phyloP scores from a whole-genome alignment of 345 rosid genomes.

The Kernera saxatilis region DNA sequence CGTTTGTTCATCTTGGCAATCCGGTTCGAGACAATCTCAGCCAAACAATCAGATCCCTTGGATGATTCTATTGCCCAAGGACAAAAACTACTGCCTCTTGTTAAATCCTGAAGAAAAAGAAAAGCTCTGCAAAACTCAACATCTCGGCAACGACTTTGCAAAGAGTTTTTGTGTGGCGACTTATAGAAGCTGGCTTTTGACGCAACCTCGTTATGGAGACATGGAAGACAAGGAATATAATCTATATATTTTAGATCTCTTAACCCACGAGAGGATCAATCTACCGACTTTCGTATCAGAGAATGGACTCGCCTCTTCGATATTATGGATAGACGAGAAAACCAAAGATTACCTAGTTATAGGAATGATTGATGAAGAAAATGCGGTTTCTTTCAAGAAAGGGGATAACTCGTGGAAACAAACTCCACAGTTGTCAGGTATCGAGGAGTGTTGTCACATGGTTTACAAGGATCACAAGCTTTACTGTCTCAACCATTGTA shows the following conservation, averaged over 20 bases:
- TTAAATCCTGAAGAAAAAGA: not conserved
- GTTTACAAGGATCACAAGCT: not conserved
- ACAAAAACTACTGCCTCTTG: not conserved
- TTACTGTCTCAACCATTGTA: not conserved
- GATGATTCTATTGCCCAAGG: not conserved
- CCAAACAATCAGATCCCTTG: not conserved
- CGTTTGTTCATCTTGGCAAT: not conserved
- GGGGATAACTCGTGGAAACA: slow-evolving; percentile 3
- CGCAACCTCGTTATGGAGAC: not conserved
- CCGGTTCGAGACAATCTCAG: not conserved
- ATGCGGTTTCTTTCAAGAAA: not conserved
- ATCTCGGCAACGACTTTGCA: not conserved
- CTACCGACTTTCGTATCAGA: not conserved
- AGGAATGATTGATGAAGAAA: not conserved
- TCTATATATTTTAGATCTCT: not conserved
- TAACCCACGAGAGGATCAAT: not conserved
- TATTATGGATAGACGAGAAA: not conserved
- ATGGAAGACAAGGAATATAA: not conserved
- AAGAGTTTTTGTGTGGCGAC: not conserved
- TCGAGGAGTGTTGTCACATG: not conserved
- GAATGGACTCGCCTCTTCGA: not conserved
- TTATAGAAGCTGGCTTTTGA: not conserved
- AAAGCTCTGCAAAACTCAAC: not conserved
- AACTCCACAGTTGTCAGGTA: not conserved
- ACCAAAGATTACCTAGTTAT: not conserved